Evolutionary conservation across 768 basidiomycete genomes (phyloP).

Genomic region (Paxillus rubicundulus): DNA sequence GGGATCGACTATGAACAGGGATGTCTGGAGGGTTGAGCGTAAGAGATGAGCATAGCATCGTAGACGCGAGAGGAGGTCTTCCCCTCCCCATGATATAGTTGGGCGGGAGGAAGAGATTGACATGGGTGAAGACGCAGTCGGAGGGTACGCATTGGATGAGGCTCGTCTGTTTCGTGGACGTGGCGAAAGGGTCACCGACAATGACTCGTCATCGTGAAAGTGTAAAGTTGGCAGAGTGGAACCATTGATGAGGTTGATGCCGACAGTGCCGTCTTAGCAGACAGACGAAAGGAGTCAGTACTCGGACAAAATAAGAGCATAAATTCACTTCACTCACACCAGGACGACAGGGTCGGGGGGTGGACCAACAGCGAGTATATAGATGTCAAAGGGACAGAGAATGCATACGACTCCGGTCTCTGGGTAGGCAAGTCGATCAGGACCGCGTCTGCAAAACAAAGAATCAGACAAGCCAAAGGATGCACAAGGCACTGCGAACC

Average conservation of each 20-base stretch:
- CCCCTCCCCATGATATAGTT: constrained; percentile 78
- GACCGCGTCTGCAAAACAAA: constrained; percentile 59
- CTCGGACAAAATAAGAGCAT: not conserved
- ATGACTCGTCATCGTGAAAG: constrained; percentile 97
- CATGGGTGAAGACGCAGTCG: constrained; percentile 52
- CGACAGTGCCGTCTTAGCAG: constrained; percentile 75
- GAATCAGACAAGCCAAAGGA: constrained; percentile 4
- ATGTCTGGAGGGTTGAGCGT: constrained; percentile 81
- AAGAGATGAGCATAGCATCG: constrained; percentile 77
- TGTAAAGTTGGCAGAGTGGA: constrained; percentile 85
- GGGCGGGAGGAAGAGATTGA: constrained; percentile 40
- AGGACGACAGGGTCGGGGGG: constrained; percentile 79
- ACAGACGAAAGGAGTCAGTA: not conserved
- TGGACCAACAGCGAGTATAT: constrained; percentile 88
- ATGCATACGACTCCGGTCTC: constrained; percentile 88
- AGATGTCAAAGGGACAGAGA: constrained; percentile 87
- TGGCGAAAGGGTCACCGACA: constrained; percentile 57
- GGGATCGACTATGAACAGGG: constrained; percentile 89
- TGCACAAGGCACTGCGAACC: constrained; percentile 41
- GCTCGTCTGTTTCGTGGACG: constrained; percentile 35
- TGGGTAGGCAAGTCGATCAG: constrained; percentile 82
- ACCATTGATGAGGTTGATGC: constrained; percentile 83
- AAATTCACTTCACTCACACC: constrained; percentile 55
- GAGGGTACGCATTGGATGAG: constrained; percentile 56
- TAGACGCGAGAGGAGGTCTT: constrained; percentile 77